Percentiles rank a stretch among this genome's conserved stretches.
phyloP scores from a whole-genome alignment of 352 stramenopile species.

The Hyaloperonospora brassicae region DNA sequence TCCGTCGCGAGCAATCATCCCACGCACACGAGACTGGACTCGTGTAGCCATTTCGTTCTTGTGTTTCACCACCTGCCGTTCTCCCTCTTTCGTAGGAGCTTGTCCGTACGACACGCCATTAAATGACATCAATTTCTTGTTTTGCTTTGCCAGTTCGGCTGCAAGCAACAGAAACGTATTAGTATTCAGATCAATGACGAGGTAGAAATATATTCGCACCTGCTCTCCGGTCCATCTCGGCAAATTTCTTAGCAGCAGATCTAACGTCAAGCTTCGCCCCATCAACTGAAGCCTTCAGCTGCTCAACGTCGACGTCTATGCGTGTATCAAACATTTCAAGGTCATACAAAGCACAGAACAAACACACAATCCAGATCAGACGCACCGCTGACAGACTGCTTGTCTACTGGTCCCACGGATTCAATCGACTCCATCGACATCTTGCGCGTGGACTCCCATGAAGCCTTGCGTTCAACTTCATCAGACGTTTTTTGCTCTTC shows the following conservation, averaged over 20 bases:
- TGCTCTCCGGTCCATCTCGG: constrained; percentile 59
- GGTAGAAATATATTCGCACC: no score
- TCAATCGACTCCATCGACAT: constrained; percentile 35
- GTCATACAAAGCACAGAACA: neutral
- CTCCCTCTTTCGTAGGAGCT: constrained; percentile 25
- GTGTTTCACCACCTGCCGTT: constrained; percentile 16
- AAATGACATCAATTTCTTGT: constrained; percentile 33
- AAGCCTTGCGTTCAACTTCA: constrained; percentile 27
- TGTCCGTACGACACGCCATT: constrained; percentile 26
- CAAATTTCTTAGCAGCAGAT: constrained; percentile 53
- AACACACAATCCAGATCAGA: neutral
- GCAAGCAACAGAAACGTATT: no score
- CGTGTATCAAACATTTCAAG: neutral
- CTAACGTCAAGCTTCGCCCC: constrained; percentile 38
- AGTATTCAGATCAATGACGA: no score
- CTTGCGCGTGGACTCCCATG: constrained; percentile 28
- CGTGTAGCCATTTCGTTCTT: constrained; percentile 39
- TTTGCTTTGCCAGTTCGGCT: constrained; percentile 31
- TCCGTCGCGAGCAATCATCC: constrained; percentile 25
- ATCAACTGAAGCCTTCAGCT: constrained; percentile 55
- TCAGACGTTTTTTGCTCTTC: constrained; percentile 22
- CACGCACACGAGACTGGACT: constrained; percentile 38
- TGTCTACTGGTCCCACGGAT: constrained; percentile 26
- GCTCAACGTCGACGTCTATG: constrained; percentile 42
- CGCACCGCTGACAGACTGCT: constrained; percentile 34